Conservation (phyloP, 352 stramenopile genomes). For the Achlya hypogyna region DNA sequence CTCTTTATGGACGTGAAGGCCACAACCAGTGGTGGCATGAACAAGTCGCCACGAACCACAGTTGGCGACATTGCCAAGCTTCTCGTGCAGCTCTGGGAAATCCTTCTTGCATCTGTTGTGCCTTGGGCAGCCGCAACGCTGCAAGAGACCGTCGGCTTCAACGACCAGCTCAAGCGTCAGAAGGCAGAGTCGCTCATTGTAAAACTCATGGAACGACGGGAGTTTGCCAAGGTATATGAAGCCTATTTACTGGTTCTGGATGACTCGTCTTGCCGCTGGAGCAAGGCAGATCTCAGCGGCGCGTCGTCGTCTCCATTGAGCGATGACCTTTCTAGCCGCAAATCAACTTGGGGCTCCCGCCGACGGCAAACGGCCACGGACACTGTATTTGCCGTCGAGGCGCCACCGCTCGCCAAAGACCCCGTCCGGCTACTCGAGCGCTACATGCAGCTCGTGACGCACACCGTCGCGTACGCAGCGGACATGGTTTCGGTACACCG, state of each 20-base stretch:
- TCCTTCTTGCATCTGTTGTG: not conserved
- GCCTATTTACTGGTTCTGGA: not conserved
- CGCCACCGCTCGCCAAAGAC: not conserved
- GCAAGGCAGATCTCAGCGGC: not conserved
- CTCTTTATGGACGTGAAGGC: conserved; percentile 4
- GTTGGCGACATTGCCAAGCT: not conserved
- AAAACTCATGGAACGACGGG: conserved; percentile 16
- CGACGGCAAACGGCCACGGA: not conserved
- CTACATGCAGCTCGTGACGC: not conserved
- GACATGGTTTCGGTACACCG: not conserved
- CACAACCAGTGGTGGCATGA: not conserved
- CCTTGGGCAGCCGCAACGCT: not conserved
- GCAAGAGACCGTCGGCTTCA: conserved; percentile 1
- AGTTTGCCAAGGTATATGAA: conserved; percentile 14
- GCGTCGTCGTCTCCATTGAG: not conserved
- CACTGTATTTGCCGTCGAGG: not conserved
- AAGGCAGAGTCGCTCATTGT: conserved; percentile 8
- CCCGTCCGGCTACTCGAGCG: not conserved
- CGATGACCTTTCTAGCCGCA: not conserved
- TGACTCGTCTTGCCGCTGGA: not conserved
- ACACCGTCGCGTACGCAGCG: not conserved
- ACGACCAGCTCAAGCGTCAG: conserved; percentile 10
- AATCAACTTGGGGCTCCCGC: not conserved
- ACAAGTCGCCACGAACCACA: not conserved
- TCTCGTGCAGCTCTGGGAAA: conserved; percentile 5